A percentile compares a stretch with the other conserved stretches of the same genome.
phyloP scores from a whole-genome alignment of 1,139 yeast genomes.

The Pichia inconspicua region DNA sequence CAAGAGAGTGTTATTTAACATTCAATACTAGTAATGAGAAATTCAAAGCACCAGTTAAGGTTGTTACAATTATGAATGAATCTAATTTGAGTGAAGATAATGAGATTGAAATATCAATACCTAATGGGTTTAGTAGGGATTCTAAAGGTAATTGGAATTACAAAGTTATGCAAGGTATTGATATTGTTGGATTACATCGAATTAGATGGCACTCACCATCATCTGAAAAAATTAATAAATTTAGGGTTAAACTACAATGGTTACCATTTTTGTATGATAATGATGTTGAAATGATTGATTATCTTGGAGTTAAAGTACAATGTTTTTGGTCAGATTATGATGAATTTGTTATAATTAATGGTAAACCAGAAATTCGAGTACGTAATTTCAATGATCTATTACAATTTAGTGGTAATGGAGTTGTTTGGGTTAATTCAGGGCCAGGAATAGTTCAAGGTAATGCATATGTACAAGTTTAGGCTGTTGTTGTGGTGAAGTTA shows the following conservation, averaged over 20 bases:
- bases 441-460: constrained; percentile 57
- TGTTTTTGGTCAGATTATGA: constrained; percentile 76
- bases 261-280: constrained; percentile 50
- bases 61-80: constrained; percentile 42
- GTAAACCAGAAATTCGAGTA: constrained; percentile 34
- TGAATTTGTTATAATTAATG: constrained; percentile 31
- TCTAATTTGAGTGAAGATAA: constrained; percentile 21
- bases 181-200: constrained; percentile 54
- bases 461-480: constrained; percentile 6
- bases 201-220: constrained; percentile 41
- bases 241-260: constrained; percentile 70
- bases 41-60: constrained; percentile 48
- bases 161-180: constrained; percentile 55
- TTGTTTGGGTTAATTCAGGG: constrained; percentile 56
- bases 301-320: constrained; percentile 47
- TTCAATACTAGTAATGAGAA: constrained; percentile 37
- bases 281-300: constrained; percentile 18
- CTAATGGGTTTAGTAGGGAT: constrained; percentile 47
- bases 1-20: constrained; percentile 52
- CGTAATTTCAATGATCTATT: constrained; percentile 67
- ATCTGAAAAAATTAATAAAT: constrained; percentile 26
- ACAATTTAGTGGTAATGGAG: constrained; percentile 55
- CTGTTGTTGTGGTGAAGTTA: too few relatives aligned
- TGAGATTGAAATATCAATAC: constrained; percentile 20
- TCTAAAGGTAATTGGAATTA: constrained; percentile 43